Conservation (phyloP, 2,329 filamentous ascomycete genomes). For the Cylindrodendrum hubeiense region DNA sequence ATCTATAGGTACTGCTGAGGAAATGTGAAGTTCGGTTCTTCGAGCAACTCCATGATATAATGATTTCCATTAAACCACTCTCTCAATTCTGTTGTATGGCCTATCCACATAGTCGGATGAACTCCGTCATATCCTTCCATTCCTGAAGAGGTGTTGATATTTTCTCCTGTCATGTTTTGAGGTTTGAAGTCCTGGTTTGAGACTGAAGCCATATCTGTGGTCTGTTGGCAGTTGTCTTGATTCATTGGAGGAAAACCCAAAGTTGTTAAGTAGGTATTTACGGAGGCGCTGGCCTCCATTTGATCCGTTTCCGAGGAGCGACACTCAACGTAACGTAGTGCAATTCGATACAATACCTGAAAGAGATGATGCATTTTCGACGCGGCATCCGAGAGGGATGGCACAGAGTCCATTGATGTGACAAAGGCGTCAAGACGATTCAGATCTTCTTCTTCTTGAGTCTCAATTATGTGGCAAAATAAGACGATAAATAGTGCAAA, state of each 20-base stretch:
- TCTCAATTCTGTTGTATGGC: constrained; percentile 45
- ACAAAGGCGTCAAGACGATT: constrained; percentile 4
- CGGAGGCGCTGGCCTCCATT: no score
- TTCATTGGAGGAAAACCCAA: constrained; percentile 54
- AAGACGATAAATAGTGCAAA: constrained; percentile 19
- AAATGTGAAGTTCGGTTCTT: constrained; percentile 33
- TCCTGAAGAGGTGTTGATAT: neutral
- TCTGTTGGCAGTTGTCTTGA: constrained; percentile 15
- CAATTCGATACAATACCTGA: constrained; percentile 8
- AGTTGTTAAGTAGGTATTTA: constrained; percentile 52
- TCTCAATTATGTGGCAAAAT: constrained; percentile 20
- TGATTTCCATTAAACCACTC: constrained; percentile 49
- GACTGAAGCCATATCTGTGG: constrained; percentile 8
- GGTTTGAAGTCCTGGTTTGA: neutral
- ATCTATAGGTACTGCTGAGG: neutral
- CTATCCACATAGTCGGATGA: constrained; percentile 41
- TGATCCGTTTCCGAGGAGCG: neutral
- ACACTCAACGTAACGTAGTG: constrained; percentile 2
- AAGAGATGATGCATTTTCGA: constrained; percentile 11
- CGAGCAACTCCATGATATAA: constrained; percentile 46
- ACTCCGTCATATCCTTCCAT: neutral
- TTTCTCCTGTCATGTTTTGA: neutral
- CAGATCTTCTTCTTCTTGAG: constrained; percentile 3
- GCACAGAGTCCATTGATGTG: constrained; percentile 1
- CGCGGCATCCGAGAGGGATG: constrained; percentile 13